A percentile compares a stretch with the other conserved stretches of the same genome.
phyloP scores from a whole-genome alignment of 495 filamentous ascomycete species.

The Xylaria nigripes region DNA sequence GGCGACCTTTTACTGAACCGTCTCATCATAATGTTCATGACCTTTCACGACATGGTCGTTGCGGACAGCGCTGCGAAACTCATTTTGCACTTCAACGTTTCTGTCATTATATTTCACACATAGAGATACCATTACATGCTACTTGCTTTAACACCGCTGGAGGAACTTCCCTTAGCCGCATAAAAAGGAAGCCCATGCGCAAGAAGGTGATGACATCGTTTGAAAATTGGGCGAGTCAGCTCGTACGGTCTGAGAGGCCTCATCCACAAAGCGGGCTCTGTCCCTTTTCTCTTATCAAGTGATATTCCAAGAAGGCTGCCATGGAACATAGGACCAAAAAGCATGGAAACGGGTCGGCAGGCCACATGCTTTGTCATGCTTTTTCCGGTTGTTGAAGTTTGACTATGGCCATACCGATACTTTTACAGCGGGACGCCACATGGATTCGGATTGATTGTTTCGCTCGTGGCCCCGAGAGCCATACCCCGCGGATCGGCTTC shows the following conservation, averaged over 20 bases:
- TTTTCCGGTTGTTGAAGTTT: conserved; percentile 6
- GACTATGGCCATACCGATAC: not conserved
- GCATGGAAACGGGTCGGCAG: not conserved
- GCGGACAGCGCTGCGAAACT: too few species aligned
- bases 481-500: not conserved
- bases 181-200: too few species aligned
- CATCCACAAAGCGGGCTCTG: not conserved
- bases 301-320: not conserved
- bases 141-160: not conserved
- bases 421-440: conserved; percentile 5
- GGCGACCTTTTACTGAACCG: too few species aligned
- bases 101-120: not conserved
- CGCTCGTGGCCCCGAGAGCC: not conserved
- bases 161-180: not conserved
- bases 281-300: not conserved
- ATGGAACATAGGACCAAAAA: not conserved
- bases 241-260: not conserved
- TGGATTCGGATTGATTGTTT: conserved; percentile 12
- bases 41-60: not conserved
- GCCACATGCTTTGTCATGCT: conserved; percentile 9
- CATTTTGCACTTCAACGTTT: not conserved
- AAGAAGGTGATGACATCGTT: too few species aligned
- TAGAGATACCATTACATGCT: conserved; percentile 13
- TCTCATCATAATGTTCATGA: conserved; percentile 3
- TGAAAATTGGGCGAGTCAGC: not conserved